Evolutionary conservation across 23 red algal species (phyloP), one percentile per base, ranked within the genome.

Genomic region (Gracilaria gracilis): DNA sequence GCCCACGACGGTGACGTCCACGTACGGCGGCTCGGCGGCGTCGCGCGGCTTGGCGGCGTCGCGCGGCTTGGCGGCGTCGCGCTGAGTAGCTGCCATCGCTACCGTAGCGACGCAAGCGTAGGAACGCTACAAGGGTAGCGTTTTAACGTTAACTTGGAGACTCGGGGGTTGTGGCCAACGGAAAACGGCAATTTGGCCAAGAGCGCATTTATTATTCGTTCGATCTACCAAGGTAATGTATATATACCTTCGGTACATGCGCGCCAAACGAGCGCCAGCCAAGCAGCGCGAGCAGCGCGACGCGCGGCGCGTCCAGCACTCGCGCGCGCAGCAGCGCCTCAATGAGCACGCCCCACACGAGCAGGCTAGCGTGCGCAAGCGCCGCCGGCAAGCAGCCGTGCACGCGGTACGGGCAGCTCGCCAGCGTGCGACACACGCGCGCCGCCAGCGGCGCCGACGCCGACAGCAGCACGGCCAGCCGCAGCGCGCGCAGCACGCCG

Each of bases 1-100:
- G 61, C 93, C 93, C 23, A 95, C 75, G 20, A 93, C 62, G 27
- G 50, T 49, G 7, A 93, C 81, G 53, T 83, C 82, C 37, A 15
- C 55, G 20, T 61, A 24, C 70, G 21, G 34, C 12, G 54, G 34
- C 31, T 49, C 21, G 62, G 23, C 25, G 49, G 9, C 77, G 5
- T 31, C 55, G 47, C 25, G 33, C 12, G 25, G 21, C 11, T 35
- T 29, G 7, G 25, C 44, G 55, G 21, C 7, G 28, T 17, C 50
- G 28, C 23, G 61, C 50, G 42, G 24, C 7, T 24, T 50, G 29
- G 27, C 79, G 55, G 2, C 55, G 2, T 4, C 55, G 55, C 55
- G 20, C n/a, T 20, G 7, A 15, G 7, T 2, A 2, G 5, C 55
- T 4, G 20, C 55, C n/a, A 24, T 24, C 7, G 7, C 49, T 53